phyloP scores from a whole-genome alignment of 1,284 basidiomycete species.

The Pulchroboletus neoregius region DNA sequence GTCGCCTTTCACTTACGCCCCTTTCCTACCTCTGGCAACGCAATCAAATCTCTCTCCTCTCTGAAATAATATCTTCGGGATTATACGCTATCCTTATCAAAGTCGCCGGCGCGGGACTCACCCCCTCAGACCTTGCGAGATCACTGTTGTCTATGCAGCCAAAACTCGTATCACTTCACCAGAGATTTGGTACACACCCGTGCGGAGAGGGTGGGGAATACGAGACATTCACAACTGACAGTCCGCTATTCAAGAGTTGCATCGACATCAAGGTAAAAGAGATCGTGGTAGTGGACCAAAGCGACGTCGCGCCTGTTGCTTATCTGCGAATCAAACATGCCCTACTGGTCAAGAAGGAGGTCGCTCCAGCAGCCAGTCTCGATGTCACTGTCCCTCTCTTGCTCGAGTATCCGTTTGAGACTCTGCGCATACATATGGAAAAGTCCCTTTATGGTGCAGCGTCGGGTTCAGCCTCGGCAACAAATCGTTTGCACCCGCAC shows the following conservation, averaged over 20 bases:
- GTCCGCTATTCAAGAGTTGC: constrained; percentile 80
- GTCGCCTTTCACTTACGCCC: constrained; percentile 75
- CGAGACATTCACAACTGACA: constrained; percentile 90
- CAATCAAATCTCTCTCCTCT: constrained; percentile 78
- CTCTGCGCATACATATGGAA: constrained; percentile 14
- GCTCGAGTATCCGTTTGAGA: constrained; percentile 43
- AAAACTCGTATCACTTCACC: constrained; percentile 75
- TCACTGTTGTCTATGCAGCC: constrained; percentile 73
- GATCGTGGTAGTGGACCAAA: constrained; percentile 72
- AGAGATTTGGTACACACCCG: constrained; percentile 85
- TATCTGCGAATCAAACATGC: constrained; percentile 78
- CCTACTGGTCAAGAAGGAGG: constrained; percentile 17
- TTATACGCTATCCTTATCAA: constrained; percentile 90
- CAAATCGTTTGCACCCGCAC: not conserved
- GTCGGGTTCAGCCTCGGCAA: not conserved
- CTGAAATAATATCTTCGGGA: constrained; percentile 81
- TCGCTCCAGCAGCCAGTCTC: not conserved
- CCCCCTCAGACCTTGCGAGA: constrained; percentile 75
- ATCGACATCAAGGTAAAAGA: constrained; percentile 72
- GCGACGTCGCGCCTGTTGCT: constrained; percentile 80
- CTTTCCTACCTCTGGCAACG: constrained; percentile 95
- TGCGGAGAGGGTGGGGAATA: constrained; percentile 99
- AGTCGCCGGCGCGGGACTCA: constrained; percentile 91
- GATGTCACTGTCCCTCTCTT: constrained; percentile 45
- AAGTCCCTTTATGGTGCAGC: constrained; percentile 4